Conservation (phyloP, 78 protist genomes). For the Salpingoeca rosetta region DNA sequence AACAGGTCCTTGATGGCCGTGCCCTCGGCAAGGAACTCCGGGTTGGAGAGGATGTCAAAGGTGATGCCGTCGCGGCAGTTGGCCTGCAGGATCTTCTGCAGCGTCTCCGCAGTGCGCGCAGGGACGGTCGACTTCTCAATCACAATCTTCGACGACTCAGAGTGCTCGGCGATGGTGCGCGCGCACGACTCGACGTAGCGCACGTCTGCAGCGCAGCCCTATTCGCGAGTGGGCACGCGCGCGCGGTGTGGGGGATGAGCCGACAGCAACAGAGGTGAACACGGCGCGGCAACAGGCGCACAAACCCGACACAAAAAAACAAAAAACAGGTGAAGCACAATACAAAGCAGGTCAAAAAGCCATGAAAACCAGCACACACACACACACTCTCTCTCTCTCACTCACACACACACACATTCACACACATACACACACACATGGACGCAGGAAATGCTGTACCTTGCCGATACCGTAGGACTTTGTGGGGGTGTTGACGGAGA, state of each 20-base stretch:
- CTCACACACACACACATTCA: not conserved
- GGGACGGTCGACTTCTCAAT: slow-evolving; percentile 91
- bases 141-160: slow-evolving; percentile 49
- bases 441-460: too few relatives aligned
- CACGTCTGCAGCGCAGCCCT: slow-evolving; percentile 71
- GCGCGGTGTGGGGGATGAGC: too few relatives aligned
- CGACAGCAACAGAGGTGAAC: too few relatives aligned
- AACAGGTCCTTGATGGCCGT: slow-evolving; percentile 73
- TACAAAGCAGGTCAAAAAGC: not conserved
- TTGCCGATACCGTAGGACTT: slow-evolving; percentile 57
- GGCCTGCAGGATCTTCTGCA: slow-evolving; percentile 37
- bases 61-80: not conserved
- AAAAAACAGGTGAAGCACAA: not conserved
- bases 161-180: slow-evolving; percentile 35
- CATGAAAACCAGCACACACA: not conserved
- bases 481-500: slow-evolving; percentile 91
- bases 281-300: too few relatives aligned
- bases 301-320: too few relatives aligned
- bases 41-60: slow-evolving; percentile 78
- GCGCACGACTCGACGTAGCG: slow-evolving; percentile 46
- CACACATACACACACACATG: not conserved
- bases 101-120: slow-evolving; percentile 49
- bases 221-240: too few relatives aligned
- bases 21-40: slow-evolving; percentile 92
- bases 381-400: not conserved